Conservation (phyloP, 768 basidiomycete species). For the Trametes maxima region DNA sequence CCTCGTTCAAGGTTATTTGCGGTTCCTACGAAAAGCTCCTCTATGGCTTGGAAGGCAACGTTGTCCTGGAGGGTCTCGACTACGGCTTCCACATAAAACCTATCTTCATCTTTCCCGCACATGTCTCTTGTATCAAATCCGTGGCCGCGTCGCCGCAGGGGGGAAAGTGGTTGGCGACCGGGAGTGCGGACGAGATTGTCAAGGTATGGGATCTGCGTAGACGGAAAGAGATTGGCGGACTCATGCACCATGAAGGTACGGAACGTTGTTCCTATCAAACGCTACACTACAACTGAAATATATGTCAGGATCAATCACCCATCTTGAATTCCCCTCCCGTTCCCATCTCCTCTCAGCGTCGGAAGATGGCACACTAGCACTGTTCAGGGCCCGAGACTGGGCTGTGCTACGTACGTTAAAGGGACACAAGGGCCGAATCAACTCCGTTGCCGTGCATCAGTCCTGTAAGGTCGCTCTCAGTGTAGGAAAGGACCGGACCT, state of each 20-base stretch:
- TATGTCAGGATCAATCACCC: conserved; percentile 84
- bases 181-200: conserved; percentile 93
- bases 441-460: conserved; percentile 89
- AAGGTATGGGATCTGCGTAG: conserved; percentile 96
- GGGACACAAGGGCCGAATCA: conserved; percentile 93
- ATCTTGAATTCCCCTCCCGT: conserved; percentile 81
- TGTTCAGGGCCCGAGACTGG: conserved; percentile 96
- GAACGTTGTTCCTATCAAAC: background rate
- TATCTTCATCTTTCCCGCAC: conserved; percentile 95
- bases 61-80: conserved; percentile 37
- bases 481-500: conserved; percentile 85
- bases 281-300: background rate
- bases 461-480: conserved; percentile 89
- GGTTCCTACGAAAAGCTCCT: conserved; percentile 97
- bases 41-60: conserved; percentile 80
- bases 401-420: conserved; percentile 81
- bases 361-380: conserved; percentile 86
- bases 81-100: conserved; percentile 60
- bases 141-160: conserved; percentile 86
- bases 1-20: conserved; percentile 81
- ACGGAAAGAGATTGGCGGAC: conserved; percentile 89
- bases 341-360: conserved; percentile 92
- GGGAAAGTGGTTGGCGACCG: conserved; percentile 95
- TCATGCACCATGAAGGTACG: conserved; percentile 93
- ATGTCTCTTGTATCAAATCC: conserved; percentile 89